These are phyloP conservation scores for Somion occarium DNA, from an alignment of 1,284 basidiomycete genomes.

Conservation along the genomic window DNA sequence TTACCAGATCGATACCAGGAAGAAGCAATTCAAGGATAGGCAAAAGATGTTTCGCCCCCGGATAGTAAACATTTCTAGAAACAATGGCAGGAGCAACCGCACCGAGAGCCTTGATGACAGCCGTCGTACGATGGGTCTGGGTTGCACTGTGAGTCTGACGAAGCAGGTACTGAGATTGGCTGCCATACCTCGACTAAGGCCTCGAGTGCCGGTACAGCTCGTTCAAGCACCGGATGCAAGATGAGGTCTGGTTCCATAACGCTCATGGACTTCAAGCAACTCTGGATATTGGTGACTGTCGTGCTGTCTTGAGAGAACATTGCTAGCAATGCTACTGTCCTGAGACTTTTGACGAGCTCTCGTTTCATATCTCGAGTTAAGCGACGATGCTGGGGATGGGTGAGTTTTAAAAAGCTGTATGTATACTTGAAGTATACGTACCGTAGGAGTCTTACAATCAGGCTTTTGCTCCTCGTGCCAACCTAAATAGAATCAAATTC, in stretches of 20 bases:
- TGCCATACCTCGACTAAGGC: conserved; percentile 70
- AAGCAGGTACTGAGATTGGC: too few relatives aligned
- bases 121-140: conserved; percentile 79
- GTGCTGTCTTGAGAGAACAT: conserved; percentile 84
- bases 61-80: conserved; percentile 71
- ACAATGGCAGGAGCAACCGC: conserved; percentile 78
- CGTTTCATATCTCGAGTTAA: conserved; percentile 79
- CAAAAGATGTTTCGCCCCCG: conserved; percentile 79
- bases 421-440: conserved; percentile 22
- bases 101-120: conserved; percentile 83
- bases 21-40: conserved; percentile 84
- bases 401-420: not conserved
- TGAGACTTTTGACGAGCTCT: conserved; percentile 80
- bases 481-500: conserved; percentile 32
- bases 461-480: conserved; percentile 80
- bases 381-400: conserved; percentile 51
- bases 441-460: conserved; percentile 80
- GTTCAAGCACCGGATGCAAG: conserved; percentile 80
- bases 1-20: conserved; percentile 78
- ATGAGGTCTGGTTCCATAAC: conserved; percentile 88
- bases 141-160: not conserved
- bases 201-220: conserved; percentile 84
- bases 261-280: conserved; percentile 69
- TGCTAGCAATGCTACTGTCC: conserved; percentile 80
- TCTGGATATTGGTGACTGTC: conserved; percentile 64